A percentile compares a stretch with the other conserved stretches of the same genome.
Conservation (phyloP, 106 monocot genomes). For the Posidonia australis region DNA sequence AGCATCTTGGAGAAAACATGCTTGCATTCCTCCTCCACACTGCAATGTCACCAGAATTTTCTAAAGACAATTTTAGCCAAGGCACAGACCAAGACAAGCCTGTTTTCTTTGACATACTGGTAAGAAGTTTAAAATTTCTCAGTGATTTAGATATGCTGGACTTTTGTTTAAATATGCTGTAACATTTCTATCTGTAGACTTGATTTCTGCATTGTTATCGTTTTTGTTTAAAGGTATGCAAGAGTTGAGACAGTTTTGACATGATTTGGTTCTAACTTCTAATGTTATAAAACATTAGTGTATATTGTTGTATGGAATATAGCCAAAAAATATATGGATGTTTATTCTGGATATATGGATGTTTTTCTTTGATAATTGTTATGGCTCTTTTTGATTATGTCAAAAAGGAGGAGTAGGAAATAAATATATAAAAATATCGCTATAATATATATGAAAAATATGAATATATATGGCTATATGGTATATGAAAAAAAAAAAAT, state of each 20-base stretch:
- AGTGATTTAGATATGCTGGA: neutral
- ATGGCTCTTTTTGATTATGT: too few species aligned
- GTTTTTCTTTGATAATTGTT: too few species aligned
- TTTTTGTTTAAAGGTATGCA: neutral
- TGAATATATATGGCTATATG: too few species aligned
- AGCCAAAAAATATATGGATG: too few species aligned
- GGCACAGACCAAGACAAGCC: slow-evolving; percentile 18
- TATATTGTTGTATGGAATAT: too few species aligned
- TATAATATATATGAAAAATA: too few species aligned
- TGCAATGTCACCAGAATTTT: slow-evolving; percentile 38
- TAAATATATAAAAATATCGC: too few species aligned
- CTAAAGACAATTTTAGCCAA: slow-evolving; percentile 17
- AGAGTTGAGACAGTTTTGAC: neutral
- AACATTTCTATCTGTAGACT: neutral
- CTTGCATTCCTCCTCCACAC: slow-evolving; percentile 72
- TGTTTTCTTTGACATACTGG: slow-evolving; percentile 87
- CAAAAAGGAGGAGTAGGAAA: too few species aligned
- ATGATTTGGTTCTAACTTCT: too few species aligned
- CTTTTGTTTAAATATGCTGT: neutral
- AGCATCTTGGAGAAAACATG: slow-evolving; percentile 99
- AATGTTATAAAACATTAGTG: too few species aligned
- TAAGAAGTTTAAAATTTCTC: slow-evolving; percentile 17
- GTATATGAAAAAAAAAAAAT: too few species aligned
- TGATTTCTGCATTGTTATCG: neutral
- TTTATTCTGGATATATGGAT: too few species aligned